Percentiles rank a stretch among this genome's conserved stretches.
Conservation (phyloP, 1,284 basidiomycete species). For the Cystobasidium pallidum region DNA sequence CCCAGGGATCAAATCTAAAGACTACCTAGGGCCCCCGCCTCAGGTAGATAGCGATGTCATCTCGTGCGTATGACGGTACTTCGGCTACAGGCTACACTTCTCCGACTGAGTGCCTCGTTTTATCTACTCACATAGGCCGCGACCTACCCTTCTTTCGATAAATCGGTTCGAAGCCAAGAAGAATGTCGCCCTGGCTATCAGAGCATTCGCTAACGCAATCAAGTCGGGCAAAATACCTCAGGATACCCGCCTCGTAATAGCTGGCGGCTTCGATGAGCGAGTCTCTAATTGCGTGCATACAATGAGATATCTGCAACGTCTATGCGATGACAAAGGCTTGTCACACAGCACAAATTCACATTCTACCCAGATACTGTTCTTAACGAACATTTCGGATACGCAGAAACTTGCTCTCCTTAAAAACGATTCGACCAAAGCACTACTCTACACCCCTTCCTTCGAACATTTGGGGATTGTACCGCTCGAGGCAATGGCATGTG, state of each 20-base stretch:
- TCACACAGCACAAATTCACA: slow-evolving; percentile 57
- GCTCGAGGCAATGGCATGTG: slow-evolving; percentile 90
- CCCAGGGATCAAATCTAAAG: slow-evolving; percentile 70
- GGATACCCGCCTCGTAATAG: slow-evolving; percentile 67
- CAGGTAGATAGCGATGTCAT: slow-evolving; percentile 9
- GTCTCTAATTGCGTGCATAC: slow-evolving; percentile 72
- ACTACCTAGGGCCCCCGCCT: slow-evolving; percentile 15
- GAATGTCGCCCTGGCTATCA: slow-evolving; percentile 78
- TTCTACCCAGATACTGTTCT: slow-evolving; percentile 72
- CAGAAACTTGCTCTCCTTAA: slow-evolving; percentile 76
- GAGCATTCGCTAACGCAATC: slow-evolving; percentile 66
- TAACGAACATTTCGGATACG: slow-evolving; percentile 79
- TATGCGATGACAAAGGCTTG: slow-evolving; percentile 61
- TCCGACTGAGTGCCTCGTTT: background rate
- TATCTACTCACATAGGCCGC: background rate
- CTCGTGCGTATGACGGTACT: slow-evolving; percentile 18
- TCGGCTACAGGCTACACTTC: too few relatives aligned
- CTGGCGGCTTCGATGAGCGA: slow-evolving; percentile 75
- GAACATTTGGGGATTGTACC: slow-evolving; percentile 98
- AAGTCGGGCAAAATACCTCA: slow-evolving; percentile 40
- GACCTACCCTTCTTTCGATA: slow-evolving; percentile 79
- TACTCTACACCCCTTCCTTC: slow-evolving; percentile 91
- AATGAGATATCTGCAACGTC: slow-evolving; percentile 64
- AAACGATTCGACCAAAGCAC: slow-evolving; percentile 64
- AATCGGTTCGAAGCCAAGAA: slow-evolving; percentile 98